Conservation (phyloP, 2,329 filamentous ascomycete genomes). For the Zymoseptoria crescenta region DNA sequence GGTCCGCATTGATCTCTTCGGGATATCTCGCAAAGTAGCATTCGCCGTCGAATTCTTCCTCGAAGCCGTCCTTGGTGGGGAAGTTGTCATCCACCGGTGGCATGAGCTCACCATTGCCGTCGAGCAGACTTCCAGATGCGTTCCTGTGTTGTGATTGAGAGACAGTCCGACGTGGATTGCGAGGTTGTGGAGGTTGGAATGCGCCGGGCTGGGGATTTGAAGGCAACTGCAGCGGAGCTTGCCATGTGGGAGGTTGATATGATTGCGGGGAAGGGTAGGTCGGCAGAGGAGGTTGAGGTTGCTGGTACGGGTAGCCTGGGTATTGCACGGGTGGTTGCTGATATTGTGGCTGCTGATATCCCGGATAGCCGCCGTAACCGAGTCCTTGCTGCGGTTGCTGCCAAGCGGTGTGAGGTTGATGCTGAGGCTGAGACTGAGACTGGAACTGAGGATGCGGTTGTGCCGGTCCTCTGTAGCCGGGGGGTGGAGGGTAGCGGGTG, state of each 20-base stretch:
- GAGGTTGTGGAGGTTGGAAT: conserved; percentile 15
- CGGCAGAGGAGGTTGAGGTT: conserved; percentile 6
- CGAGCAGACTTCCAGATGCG: conserved; percentile 7
- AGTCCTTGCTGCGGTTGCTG: background rate
- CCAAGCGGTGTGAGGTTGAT: conserved; percentile 4
- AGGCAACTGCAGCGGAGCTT: conserved; percentile 2
- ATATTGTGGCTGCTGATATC: background rate
- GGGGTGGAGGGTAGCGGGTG: conserved; percentile 43
- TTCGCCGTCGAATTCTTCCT: conserved; percentile 38
- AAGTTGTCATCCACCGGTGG: conserved; percentile 11
- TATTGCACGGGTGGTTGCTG: background rate
- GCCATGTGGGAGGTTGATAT: conserved; percentile 5
- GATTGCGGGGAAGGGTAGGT: conserved; percentile 3
- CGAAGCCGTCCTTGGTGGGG: conserved; percentile 23
- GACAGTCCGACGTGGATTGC: background rate
- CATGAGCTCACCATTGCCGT: conserved; percentile 24
- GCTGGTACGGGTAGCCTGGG: conserved; percentile 15
- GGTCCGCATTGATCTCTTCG: conserved; percentile 36
- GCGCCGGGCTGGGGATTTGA: conserved; percentile 9
- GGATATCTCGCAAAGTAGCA: conserved; percentile 38
- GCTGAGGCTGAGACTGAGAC: conserved; percentile 1
- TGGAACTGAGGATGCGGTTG: conserved; percentile 9
- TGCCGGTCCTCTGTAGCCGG: conserved; percentile 34
- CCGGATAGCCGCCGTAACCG: conserved; percentile 5
- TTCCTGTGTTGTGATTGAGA: conserved; percentile 18